A percentile compares a stretch with the other conserved stretches of the same genome.
These are phyloP conservation scores for Populus tomentosa DNA, from an alignment of 441 rosid genomes.

Conservation along the genomic window DNA sequence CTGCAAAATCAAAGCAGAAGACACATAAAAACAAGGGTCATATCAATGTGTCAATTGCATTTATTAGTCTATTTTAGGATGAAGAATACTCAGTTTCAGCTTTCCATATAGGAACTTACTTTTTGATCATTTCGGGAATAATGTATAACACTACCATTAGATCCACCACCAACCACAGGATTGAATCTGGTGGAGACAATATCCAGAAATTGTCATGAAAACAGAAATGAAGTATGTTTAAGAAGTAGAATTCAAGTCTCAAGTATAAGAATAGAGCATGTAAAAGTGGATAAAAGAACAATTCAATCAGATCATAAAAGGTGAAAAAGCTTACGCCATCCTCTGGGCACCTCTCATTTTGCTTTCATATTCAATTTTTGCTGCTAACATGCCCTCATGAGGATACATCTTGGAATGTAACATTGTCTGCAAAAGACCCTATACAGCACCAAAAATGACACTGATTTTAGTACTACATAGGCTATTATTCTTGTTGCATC, in stretches of 20 bases:
- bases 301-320: slow-evolving; percentile 15
- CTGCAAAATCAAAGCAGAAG: slow-evolving; percentile 34
- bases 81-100: slow-evolving; percentile 10
- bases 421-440: slow-evolving; percentile 95
- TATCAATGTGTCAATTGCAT: slow-evolving; percentile 5
- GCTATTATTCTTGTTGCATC: slow-evolving; percentile 3
- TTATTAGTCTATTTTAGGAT: not conserved
- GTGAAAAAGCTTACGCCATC: slow-evolving; percentile 77
- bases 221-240: not conserved
- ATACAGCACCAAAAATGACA: slow-evolving; percentile 14
- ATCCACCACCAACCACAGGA: slow-evolving; percentile 97
- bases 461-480: not conserved
- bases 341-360: slow-evolving; percentile 93
- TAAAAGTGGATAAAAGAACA: not conserved
- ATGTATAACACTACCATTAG: slow-evolving; percentile 84
- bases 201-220: slow-evolving; percentile 8
- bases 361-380: slow-evolving; percentile 91
- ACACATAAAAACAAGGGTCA: not conserved
- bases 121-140: slow-evolving; percentile 92
- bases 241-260: not conserved
- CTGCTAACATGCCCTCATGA: slow-evolving; percentile 68
- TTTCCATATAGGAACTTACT: slow-evolving; percentile 38
- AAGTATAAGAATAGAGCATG: not conserved
- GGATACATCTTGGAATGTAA: slow-evolving; percentile 75
- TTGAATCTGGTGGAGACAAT: slow-evolving; percentile 55